Conservation (phyloP, 2,329 filamentous ascomycete species). For the Didymella pomorum region DNA sequence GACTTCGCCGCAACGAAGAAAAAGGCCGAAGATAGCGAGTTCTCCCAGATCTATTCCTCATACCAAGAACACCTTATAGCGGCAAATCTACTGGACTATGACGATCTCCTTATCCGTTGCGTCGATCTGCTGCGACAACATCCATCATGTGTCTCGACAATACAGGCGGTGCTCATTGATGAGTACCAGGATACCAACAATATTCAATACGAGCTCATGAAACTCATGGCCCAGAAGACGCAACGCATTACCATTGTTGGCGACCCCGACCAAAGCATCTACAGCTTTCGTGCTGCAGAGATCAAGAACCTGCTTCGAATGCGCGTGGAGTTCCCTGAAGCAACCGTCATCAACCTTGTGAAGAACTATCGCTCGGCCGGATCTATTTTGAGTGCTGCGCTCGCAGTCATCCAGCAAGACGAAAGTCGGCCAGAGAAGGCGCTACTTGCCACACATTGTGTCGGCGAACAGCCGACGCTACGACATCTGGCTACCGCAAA, state of each 20-base stretch:
- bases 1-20: slow-evolving; percentile 53
- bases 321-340: slow-evolving; percentile 77
- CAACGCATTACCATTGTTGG: slow-evolving; percentile 92
- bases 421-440: slow-evolving; percentile 79
- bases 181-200: slow-evolving; percentile 98
- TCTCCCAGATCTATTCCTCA: slow-evolving; percentile 71
- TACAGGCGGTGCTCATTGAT: slow-evolving; percentile 91
- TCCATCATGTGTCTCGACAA: slow-evolving; percentile 84
- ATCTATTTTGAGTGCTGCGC: slow-evolving; percentile 79
- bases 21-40: slow-evolving; percentile 67
- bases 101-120: slow-evolving; percentile 87
- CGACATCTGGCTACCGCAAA: slow-evolving; percentile 74
- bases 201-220: slow-evolving; percentile 95
- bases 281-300: slow-evolving; percentile 93
- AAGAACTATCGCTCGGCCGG: slow-evolving; percentile 95
- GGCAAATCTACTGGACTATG: slow-evolving; percentile 90
- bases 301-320: slow-evolving; percentile 86
- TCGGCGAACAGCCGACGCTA: slow-evolving; percentile 81
- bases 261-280: slow-evolving; percentile 97
- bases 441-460: slow-evolving; percentile 79
- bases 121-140: slow-evolving; percentile 77
- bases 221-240: slow-evolving; percentile 75
- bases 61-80: slow-evolving; percentile 79
- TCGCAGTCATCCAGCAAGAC: slow-evolving; percentile 92
- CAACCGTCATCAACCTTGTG: slow-evolving; percentile 83